These are phyloP conservation scores for Diaporthe citriasiana DNA, from an alignment of 2,329 filamentous ascomycete species.

Conservation along the genomic window DNA sequence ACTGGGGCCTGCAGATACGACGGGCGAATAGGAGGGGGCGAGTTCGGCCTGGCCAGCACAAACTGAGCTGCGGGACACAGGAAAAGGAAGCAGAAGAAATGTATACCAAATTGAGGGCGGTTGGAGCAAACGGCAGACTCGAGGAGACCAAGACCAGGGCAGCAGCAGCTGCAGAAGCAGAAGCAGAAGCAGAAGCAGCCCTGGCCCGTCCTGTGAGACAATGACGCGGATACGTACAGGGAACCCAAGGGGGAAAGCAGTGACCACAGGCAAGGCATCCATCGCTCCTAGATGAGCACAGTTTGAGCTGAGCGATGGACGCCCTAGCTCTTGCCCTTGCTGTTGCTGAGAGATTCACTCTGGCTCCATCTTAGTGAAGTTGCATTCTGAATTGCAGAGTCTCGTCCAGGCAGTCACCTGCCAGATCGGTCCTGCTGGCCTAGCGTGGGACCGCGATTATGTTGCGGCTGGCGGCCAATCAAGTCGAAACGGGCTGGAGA, in stretches of 20 bases:
- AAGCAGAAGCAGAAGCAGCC: conserved; percentile 11
- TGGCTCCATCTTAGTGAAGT: neutral
- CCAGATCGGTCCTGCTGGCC: conserved; percentile 15
- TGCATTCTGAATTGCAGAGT: conserved; percentile 7
- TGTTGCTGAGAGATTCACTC: conserved; percentile 3
- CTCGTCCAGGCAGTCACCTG: conserved; percentile 16
- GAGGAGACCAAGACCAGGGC: neutral
- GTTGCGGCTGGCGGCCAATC: conserved; percentile 32
- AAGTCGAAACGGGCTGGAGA: conserved; percentile 7
- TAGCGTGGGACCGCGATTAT: conserved; percentile 7
- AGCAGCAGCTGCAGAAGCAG: conserved; percentile 14
- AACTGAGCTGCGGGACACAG: conserved; percentile 9
- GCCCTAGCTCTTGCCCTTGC: neutral
- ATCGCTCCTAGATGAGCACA: neutral
- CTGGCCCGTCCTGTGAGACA: conserved; percentile 37
- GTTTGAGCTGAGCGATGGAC: neutral
- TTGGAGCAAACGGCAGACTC: conserved; percentile 9
- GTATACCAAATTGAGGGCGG: neutral
- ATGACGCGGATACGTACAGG: conserved; percentile 32
- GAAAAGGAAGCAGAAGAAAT: conserved; percentile 5
- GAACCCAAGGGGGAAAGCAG: neutral
- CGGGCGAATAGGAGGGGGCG: conserved; percentile 17
- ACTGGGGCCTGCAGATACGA: conserved; percentile 42
- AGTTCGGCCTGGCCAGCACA: conserved; percentile 8
- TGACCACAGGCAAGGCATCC: conserved; percentile 13